A percentile compares a stretch with the other conserved stretches of the same genome.
Conservation (phyloP, 169 alveolate genomes). For the Hammondia hammondi region DNA sequence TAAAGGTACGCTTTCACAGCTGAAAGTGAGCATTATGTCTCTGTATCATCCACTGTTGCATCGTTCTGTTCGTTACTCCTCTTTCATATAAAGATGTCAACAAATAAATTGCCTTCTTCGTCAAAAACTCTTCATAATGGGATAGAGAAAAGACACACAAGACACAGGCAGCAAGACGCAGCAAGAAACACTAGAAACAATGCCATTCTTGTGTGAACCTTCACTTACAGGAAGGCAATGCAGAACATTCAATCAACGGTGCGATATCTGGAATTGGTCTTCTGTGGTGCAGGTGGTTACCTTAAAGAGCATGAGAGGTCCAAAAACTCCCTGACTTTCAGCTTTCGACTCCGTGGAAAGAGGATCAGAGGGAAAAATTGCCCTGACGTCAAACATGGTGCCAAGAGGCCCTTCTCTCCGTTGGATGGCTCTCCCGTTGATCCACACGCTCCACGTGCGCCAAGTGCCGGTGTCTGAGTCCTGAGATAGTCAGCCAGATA, state of each 20-base stretch:
- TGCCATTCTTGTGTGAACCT: no score
- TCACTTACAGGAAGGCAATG: no score
- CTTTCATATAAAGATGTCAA: no score
- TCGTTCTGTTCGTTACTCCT: no score
- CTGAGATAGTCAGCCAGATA: neutral
- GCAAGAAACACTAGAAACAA: neutral
- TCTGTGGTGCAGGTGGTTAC: neutral
- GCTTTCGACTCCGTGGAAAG: neutral
- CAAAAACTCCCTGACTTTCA: neutral
- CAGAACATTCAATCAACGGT: no score
- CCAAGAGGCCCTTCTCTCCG: constrained; percentile 48
- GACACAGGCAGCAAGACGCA: no score
- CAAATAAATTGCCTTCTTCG: no score
- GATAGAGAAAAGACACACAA: no score
- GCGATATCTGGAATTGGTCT: neutral
- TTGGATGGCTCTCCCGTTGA: constrained; percentile 58
- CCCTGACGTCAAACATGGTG: constrained; percentile 48
- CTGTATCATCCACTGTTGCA: no score
- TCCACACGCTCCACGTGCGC: constrained; percentile 51
- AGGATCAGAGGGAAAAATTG: constrained; percentile 45
- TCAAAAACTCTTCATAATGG: no score
- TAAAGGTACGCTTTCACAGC: no score
- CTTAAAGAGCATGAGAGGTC: constrained; percentile 55
- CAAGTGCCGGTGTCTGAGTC: constrained; percentile 57
- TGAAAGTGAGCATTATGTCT: no score